Base-by-base conservation (phyloP, 75 land plant species). In the Cunninghamia lanceolata region DNA sequence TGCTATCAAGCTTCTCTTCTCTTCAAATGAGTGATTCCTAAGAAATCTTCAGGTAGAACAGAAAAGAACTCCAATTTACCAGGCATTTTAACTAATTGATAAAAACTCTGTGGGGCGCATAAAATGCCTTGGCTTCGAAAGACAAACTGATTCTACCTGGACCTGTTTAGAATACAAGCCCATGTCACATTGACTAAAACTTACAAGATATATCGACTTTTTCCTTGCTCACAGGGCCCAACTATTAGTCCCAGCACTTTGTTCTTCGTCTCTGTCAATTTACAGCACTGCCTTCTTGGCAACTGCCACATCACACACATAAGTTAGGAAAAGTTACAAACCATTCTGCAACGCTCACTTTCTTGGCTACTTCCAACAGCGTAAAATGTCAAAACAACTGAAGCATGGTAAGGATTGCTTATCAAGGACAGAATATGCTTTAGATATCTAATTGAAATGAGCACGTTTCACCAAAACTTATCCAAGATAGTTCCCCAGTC, bases 211-310 rank as follows among this genome's bases (percentile, higher is more conserved):
- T 47, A 80, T 43, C 82, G 45, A 43, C 10, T 70, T 42, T 76
- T 85, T 42, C 91, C 90, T 39, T 21, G 53, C 74, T 86, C 54
- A 52, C 91, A 90, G 30, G 87, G 54, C 9, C 68, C 90, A 39
- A 90, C 85, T 13, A 9, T 52, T 59, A 90, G 85, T 52, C 84
- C 52, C 63, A 90, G 84, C 86, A 89, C 86, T 50, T 85, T 85
- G 68, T 90, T 87, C 66, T 71, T 82, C 3, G 73, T 45, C 25
- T 83, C 90, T 85, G 53, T 68, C 74, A 90, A 40, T 54, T 83
- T 88, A 32, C 89, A 90, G 71, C 91, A 90, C 45, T 88, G 91
- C 84, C 91, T 88, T 73, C 90, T 90, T 32, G 91, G 91, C 30
- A 85, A 78, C 91, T 90, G 91, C 75, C 75, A 73, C 75, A 73